Conservation (phyloP, 139 green algal species). For the Chlamydomonas sphaeroides region DNA sequence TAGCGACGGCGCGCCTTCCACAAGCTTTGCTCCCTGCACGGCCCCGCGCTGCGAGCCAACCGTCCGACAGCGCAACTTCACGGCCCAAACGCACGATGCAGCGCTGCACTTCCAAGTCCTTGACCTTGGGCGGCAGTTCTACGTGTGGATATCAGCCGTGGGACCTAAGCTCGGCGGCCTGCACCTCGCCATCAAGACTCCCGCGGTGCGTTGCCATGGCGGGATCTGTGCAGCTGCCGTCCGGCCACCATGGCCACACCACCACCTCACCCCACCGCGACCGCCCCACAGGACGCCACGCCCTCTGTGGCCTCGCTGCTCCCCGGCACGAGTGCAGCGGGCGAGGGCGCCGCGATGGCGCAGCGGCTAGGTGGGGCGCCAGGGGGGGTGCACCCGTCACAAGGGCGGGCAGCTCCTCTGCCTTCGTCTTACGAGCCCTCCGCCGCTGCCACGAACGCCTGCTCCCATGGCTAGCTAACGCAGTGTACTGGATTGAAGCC, state of each 20-base stretch:
- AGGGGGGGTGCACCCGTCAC: neutral
- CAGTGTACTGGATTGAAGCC: too few relatives aligned
- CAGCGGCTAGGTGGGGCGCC: conserved; percentile 35
- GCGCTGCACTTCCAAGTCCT: conserved; percentile 48
- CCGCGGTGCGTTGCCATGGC: conserved; percentile 10
- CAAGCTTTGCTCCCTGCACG: neutral
- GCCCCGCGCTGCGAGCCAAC: neutral
- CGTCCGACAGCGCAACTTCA: conserved; percentile 35
- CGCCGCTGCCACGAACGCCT: too few relatives aligned
- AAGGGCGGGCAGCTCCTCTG: too few relatives aligned
- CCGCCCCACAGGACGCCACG: conserved; percentile 29
- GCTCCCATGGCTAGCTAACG: too few relatives aligned
- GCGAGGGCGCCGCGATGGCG: conserved; percentile 25
- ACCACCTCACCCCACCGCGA: too few relatives aligned
- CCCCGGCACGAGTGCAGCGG: neutral
- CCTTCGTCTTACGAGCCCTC: too few relatives aligned
- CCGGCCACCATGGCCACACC: too few relatives aligned
- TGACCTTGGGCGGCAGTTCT: conserved; percentile 50
- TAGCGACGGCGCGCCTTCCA: neutral
- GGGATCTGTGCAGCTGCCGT: neutral
- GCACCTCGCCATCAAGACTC: conserved; percentile 43
- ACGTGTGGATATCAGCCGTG: conserved; percentile 39
- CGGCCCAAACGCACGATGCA: conserved; percentile 18
- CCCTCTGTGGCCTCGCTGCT: conserved; percentile 41
- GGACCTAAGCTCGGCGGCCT: conserved; percentile 36